Base-by-base conservation (phyloP, 148 eudicot genomes). In the Chenopodium formosanum region DNA sequence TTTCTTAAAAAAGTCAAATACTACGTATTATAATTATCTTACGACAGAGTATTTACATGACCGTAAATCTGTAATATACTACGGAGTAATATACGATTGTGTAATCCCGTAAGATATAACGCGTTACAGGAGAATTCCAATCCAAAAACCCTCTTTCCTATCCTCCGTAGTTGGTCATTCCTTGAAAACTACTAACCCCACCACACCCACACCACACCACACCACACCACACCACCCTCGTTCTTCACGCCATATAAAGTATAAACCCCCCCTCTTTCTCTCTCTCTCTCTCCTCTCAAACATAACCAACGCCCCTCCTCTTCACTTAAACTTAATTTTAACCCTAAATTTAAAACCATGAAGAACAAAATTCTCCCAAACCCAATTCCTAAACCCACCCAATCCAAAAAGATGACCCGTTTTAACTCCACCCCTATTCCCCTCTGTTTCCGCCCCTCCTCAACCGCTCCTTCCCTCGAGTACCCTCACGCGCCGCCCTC, bases 391-490 rank as follows among this genome's bases (percentile, higher is more conserved):
- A 80, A 71, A 6, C 44, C 75, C 46, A 68, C 22, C 73, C 64
- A n/a, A 13, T 2, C 7, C 16, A 76, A 77, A 66, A 82, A 82
- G 9, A 83, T 83, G 81, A 83, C 48, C 72, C 79, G 83, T 37
- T 56, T 60, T 66, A 81, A 83, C 70, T 79, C 83, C 77, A 76
- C 89, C 69, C 84, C 90, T 4, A 60, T 87, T 37, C 89, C 89
- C 25, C n/a, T 86, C 48, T 90, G 91, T 58, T 87, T 90, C 84
- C 89, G 84, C 70, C 87, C 87, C 16, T 52, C 83, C 79, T 2
- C 85, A 75, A 65, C 88, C 81, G 17, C 85, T 17, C 32, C 79
- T 69, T 1, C 73, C 83, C 52, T 70, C 70, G 74, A 77, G 31
- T 71, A 32, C 73, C 73, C 70, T 53, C 52, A 60, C 76, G 70